These are phyloP conservation scores for Circinella minor DNA, from an alignment of 371 early-diverging fungal species.

Conservation along the genomic window DNA sequence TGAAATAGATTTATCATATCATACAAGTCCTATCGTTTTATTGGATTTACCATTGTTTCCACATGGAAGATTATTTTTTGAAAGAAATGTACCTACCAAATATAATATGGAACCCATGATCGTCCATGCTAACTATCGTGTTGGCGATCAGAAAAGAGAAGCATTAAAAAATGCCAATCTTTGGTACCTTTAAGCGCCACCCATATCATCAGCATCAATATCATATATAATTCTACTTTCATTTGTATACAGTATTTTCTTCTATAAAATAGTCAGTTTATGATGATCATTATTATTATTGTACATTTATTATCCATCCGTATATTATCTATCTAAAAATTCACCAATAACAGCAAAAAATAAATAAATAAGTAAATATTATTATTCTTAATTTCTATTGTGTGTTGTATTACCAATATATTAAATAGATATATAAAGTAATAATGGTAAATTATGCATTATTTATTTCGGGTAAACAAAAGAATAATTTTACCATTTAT, in stretches of 20 bases:
- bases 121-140: constrained; percentile 49
- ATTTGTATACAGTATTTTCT: no score
- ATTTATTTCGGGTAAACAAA: no score
- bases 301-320: no score
- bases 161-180: constrained; percentile 40
- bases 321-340: no score
- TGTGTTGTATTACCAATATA: neutral
- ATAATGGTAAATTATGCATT: neutral
- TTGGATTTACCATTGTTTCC: constrained; percentile 48
- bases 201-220: no score
- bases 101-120: constrained; percentile 50
- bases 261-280: neutral
- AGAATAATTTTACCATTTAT: neutral
- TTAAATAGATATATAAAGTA: neutral
- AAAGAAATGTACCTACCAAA: constrained; percentile 38
- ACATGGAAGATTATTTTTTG: constrained; percentile 49
- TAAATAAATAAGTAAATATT: no score
- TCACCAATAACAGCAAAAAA: no score
- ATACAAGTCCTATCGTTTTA: constrained; percentile 37
- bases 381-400: no score
- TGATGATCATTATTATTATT: neutral
- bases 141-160: constrained; percentile 62
- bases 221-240: no score
- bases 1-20: constrained; percentile 43
- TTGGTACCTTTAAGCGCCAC: constrained; percentile 32